phyloP scores from a whole-genome alignment of 148 eudicot genomes.

The Fagopyrum esculentum region DNA sequence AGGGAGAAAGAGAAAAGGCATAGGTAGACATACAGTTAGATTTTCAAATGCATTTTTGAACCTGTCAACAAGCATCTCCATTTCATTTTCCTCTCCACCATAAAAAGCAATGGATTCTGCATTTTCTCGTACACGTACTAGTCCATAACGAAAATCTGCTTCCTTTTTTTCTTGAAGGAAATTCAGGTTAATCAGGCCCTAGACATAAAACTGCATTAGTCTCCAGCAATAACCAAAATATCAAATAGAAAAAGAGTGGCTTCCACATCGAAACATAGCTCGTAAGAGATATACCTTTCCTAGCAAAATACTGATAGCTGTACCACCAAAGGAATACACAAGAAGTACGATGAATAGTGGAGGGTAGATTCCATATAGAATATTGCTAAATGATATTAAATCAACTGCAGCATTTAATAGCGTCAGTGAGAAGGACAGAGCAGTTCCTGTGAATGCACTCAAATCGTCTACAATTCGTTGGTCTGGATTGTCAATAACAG shows the following conservation, averaged over 20 bases:
- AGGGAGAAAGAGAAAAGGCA: not conserved
- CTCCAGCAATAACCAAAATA: not conserved
- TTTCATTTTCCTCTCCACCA: conserved; percentile 84
- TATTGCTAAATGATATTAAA: conserved; percentile 87
- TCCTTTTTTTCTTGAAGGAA: conserved; percentile 93
- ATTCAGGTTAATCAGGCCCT: conserved; percentile 73
- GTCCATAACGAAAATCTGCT: conserved; percentile 94
- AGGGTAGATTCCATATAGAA: conserved; percentile 78
- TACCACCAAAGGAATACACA: conserved; percentile 78
- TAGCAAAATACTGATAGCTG: conserved; percentile 62
- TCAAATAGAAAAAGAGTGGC: not conserved
- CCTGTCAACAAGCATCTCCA: conserved; percentile 68
- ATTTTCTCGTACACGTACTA: conserved; percentile 89
- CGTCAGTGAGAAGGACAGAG: conserved; percentile 73
- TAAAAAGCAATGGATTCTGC: conserved; percentile 97
- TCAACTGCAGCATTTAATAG: conserved; percentile 81
- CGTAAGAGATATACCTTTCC: conserved; percentile 54
- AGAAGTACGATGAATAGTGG: conserved; percentile 80
- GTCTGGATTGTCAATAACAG: conserved; percentile 91
- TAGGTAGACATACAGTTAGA: conserved; percentile 44
- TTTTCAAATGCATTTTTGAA: conserved; percentile 86
- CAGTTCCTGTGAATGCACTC: conserved; percentile 86
- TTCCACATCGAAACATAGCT: not conserved
- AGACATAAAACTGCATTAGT: conserved; percentile 18
- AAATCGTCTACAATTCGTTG: conserved; percentile 93